Base-by-base conservation (phyloP, 2,329 filamentous ascomycete species). In the Cladosporium sp. region DNA sequence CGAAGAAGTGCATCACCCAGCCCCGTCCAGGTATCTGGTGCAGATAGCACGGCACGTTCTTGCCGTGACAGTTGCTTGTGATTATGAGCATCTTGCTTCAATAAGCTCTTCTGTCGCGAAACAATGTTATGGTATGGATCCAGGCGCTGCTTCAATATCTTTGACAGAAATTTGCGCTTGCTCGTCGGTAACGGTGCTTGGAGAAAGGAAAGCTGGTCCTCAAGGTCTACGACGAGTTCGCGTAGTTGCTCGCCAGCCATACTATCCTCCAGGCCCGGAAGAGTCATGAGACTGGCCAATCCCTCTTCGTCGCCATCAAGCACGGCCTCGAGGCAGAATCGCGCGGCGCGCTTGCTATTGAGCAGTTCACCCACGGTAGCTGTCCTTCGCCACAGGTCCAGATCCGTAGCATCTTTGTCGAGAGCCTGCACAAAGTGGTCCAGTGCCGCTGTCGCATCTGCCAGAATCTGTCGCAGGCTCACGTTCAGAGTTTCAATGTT, bases 281-380 rank as follows among this genome's bases (percentile, higher is more conserved):
- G 79, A 49, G 83, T 83, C 28, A 86, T 74, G 28, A 84, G 78
- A 39, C 81, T 80, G 65, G 84, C 83, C 58, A 86, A 73, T 32
- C 82, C 80, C 64, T 87, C 85, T 39, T 87, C 85, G 67, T 88
- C 86, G 56, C 84, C 85, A 65, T 88, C 86, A 43, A 89, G 75
- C 5, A 89, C 85, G 67, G 86, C 85, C 74, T 89, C 87, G 34
- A 89, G 75, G 71, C 87, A 89, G 71, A 84, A 89, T 30, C 87
- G 82, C 18, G 83, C 82, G 43, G 89, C 79, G 16, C 87, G 82
- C 70, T 81, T 82, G 71, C 86, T 88, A 59, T 84, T 81, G 11
- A 89, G 76, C 60, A 87, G 79, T 61, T 82, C 81, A 13, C 85
- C 83, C 2, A 89, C 82, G 21, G 85, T 83, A 23, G 86, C 84